Conservation (phyloP, 306 rosid species). For the Lablab purpureus region DNA sequence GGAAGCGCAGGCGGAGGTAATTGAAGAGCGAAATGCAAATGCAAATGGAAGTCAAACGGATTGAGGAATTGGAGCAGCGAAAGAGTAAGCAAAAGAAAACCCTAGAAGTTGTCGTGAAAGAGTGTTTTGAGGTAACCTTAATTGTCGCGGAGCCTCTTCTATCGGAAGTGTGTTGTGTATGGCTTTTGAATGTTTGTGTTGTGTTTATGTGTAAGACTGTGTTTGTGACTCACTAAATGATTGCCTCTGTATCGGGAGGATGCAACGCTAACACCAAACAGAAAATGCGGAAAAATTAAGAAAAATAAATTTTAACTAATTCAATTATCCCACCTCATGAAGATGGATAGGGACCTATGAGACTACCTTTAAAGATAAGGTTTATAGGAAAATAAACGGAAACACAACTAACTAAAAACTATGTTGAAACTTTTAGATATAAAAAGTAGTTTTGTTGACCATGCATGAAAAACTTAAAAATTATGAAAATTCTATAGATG, state of each 20-base stretch:
- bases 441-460: too few species aligned
- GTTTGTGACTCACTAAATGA: neutral
- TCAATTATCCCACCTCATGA: too few species aligned
- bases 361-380: too few species aligned
- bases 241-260: neutral
- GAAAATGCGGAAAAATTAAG: neutral
- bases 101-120: slow-evolving; percentile 39
- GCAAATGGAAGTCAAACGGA: slow-evolving; percentile 20
- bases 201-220: neutral
- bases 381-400: too few species aligned
- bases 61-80: neutral
- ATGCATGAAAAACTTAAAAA: too few species aligned
- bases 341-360: too few species aligned
- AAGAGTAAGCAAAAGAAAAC: slow-evolving; percentile 18
- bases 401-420: too few species aligned
- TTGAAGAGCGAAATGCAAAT: slow-evolving; percentile 26
- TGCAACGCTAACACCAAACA: neutral
- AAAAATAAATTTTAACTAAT: too few species aligned
- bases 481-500: too few species aligned
- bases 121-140: slow-evolving; percentile 14
- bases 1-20: neutral
- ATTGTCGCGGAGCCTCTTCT: slow-evolving; percentile 20
- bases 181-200: slow-evolving; percentile 3
- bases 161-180: neutral
- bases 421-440: too few species aligned